These are phyloP conservation scores for Apiospora rasikravindrae DNA, from an alignment of 2,329 filamentous ascomycete species.

Conservation along the genomic window DNA sequence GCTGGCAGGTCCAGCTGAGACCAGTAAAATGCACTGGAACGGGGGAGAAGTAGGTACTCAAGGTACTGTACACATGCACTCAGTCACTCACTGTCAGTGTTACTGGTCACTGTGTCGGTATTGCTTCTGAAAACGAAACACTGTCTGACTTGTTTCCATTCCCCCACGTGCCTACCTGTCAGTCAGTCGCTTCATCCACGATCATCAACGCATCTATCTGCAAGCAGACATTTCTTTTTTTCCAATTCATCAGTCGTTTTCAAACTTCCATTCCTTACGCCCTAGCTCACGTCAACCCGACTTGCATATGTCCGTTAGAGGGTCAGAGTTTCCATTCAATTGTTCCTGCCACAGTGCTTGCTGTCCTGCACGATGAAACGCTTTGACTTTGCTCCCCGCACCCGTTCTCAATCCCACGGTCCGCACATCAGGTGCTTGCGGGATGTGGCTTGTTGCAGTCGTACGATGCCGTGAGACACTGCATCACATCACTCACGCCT, in stretches of 20 bases:
- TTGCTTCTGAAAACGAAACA: background rate
- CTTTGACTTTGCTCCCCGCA: background rate
- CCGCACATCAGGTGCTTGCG: background rate
- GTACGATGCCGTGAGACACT: conserved; percentile 4
- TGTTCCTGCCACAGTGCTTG: background rate
- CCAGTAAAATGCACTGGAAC: background rate
- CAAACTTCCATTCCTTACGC: background rate
- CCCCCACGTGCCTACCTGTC: background rate
- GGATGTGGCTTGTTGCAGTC: conserved; percentile 6
- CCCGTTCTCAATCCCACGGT: background rate
- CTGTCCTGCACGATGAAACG: background rate
- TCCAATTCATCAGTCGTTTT: background rate
- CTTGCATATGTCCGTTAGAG: background rate
- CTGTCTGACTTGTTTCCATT: background rate
- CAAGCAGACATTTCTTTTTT: background rate
- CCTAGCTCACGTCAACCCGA: background rate
- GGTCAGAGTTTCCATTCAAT: background rate
- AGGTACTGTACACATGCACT: too few relatives aligned
- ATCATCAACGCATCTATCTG: background rate
- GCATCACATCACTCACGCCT: conserved; percentile 5
- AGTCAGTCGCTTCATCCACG: background rate
- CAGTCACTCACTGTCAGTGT: background rate
- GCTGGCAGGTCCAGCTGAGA: background rate
- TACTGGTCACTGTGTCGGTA: background rate
- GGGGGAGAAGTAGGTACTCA: too few relatives aligned